Percentiles rank a stretch among this genome's conserved stretches.
Evolutionary conservation across 371 early-diverging fungal species (phyloP).

Genomic region (Lichtheimia ornata): DNA sequence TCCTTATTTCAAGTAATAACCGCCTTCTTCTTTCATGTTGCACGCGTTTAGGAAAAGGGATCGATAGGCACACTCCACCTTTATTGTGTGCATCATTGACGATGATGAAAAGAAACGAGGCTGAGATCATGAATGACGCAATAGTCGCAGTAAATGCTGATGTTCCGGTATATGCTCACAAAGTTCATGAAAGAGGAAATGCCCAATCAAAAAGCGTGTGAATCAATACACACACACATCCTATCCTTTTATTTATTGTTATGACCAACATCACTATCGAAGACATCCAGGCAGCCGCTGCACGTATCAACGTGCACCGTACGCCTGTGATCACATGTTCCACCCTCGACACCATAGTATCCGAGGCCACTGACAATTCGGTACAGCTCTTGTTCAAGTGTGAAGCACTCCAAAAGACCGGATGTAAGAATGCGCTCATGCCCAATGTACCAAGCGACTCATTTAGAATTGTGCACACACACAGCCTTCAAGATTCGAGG

Average conservation of each 20-base stretch:
- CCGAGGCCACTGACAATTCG: constrained; percentile 11
- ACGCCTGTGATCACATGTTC: constrained; percentile 55
- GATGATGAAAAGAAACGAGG: no score
- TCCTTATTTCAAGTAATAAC: no score
- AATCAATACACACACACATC: background rate
- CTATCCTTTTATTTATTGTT: background rate
- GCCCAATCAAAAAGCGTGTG: no score
- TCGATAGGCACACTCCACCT: no score
- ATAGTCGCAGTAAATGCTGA: no score
- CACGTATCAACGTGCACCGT: constrained; percentile 44
- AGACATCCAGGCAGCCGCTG: constrained; percentile 45
- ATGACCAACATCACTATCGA: constrained; percentile 21
- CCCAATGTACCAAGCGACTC: background rate
- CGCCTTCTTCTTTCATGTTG: no score
- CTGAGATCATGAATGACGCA: no score
- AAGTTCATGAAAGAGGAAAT: no score
- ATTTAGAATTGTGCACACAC: constrained; percentile 2
- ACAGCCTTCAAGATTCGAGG: constrained; percentile 64
- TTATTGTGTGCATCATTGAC: no score
- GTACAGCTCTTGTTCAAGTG: constrained; percentile 58
- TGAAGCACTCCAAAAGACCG: constrained; percentile 60
- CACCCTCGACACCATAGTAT: constrained; percentile 31
- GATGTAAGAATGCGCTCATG: constrained; percentile 31
- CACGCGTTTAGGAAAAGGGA: no score
- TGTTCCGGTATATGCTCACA: no score